Evolutionary conservation across 192 early-diverging fungal genomes (phyloP).

Genomic region (Rhizophagus clarus): DNA sequence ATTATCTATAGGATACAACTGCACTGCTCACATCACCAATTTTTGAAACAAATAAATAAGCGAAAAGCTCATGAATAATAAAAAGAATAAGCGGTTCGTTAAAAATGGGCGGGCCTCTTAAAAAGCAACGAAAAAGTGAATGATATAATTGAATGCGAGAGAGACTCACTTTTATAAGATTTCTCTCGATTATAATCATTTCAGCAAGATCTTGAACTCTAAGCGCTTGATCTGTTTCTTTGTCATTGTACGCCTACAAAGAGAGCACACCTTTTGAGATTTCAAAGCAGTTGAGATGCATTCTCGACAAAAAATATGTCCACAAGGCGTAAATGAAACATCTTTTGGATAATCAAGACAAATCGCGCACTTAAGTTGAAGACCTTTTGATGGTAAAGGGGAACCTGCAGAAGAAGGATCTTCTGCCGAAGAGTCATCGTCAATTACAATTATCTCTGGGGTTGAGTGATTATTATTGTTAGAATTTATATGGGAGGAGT

Average conservation of each 20-base stretch:
- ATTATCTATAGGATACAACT: not conserved
- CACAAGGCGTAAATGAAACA: constrained; percentile 22
- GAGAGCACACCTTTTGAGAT: constrained; percentile 26
- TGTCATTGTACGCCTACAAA: not conserved
- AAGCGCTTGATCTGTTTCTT: not conserved
- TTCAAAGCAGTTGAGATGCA: constrained; percentile 17
- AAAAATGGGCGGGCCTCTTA: not conserved
- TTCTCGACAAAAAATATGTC: constrained; percentile 25
- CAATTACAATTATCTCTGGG: not conserved
- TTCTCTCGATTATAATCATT: not conserved
- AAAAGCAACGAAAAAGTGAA: not conserved
- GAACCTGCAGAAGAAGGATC: not conserved
- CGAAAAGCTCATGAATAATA: not conserved
- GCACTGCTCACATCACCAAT: not conserved
- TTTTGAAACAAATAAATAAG: not conserved
- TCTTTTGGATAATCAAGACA: constrained; percentile 24
- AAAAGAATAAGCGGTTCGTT: not conserved
- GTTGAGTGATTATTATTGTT: not conserved
- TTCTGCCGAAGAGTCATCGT: constrained; percentile 1
- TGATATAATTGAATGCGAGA: not conserved
- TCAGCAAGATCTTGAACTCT: not conserved
- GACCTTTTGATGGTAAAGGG: not conserved
- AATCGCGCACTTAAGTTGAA: constrained; percentile 26
- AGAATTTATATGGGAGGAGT: not conserved
- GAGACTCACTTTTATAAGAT: not conserved